Base-by-base conservation (phyloP, 106 monocot species). In the Ottelia alismoides region DNA sequence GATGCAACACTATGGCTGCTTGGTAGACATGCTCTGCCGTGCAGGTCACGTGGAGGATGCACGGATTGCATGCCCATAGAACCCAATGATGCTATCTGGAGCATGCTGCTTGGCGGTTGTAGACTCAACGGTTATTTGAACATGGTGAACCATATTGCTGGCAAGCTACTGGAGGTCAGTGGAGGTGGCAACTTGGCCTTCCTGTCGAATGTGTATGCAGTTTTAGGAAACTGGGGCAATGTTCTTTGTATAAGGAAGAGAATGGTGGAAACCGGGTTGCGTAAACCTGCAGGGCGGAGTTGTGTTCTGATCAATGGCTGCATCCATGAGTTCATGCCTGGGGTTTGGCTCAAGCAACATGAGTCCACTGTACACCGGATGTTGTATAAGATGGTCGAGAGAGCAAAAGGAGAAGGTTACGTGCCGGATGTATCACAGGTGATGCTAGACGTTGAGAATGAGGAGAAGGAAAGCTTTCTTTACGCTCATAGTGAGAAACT, bases 1-100 rank as follows among this genome's bases (percentile, higher is more conserved):
- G 32, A 57, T 78, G 14, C 61, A 65, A 47, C 77, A 77, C 51
- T 77, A 67, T 16, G 63, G 72, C 16, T 77, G 77, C 58, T 53
- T 77, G 50, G 63, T 63, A 2, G 67, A 72, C 49, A 77, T 68
- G 72, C 68, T 72, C 3, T 58, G 67, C 43, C 61, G 63, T 0
- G 67, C 67, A 9, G 65, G 47, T 1, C 63, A 26, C 2, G 21
- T 72, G 25, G 12, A 7, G 1, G 58, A 72, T 28, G 72, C 77
- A 11, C 52, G 43, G 57, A 20, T 60, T 40, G n/a, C 10, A 67
- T 77, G 72, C 77, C 72, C 1, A 47, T 72, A 28, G 30, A 44
- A 30, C 53, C 77, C 10, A 68, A 60, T 20, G 67, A 67, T 9
- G 63, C 21, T 1, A 22, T 72, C 0, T 77, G 63, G 67, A 63